Evolutionary conservation across 1,284 basidiomycete species (phyloP).

Genomic region (Schizophyllum commune): DNA sequence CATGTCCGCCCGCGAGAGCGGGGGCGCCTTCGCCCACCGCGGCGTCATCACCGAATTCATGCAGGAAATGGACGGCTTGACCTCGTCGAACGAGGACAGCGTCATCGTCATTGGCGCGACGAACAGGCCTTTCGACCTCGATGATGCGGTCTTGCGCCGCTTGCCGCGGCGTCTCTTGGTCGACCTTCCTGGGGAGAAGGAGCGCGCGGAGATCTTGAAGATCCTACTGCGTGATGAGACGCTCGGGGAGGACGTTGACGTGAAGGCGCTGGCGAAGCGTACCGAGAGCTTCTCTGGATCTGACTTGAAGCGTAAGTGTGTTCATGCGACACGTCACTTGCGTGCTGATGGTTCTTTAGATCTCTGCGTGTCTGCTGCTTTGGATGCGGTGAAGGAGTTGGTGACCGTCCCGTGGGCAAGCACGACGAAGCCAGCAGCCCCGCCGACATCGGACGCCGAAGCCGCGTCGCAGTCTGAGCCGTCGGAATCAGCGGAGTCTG

Average conservation of each 20-base stretch:
- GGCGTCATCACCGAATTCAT: conserved; percentile 91
- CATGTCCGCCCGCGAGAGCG: conserved; percentile 72
- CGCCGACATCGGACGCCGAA: neutral
- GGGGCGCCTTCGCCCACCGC: conserved; percentile 77
- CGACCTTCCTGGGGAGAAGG: conserved; percentile 77
- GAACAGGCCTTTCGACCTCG: conserved; percentile 81
- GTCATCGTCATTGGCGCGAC: conserved; percentile 95
- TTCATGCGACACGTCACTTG: conserved; percentile 3
- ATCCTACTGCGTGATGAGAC: conserved; percentile 77
- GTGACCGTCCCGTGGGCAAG: conserved; percentile 69
- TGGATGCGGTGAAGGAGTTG: conserved; percentile 82
- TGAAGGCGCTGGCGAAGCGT: conserved; percentile 56
- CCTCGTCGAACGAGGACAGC: conserved; percentile 69
- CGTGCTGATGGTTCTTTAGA: conserved; percentile 37
- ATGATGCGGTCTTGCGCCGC: conserved; percentile 79
- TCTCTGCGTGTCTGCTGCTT: conserved; percentile 81
- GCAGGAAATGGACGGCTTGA: conserved; percentile 98
- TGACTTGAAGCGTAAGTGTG: conserved; percentile 80
- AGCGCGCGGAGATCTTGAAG: conserved; percentile 78
- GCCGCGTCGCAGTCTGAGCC: neutral
- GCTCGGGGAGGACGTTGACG: conserved; percentile 62
- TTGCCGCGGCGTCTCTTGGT: conserved; percentile 78
- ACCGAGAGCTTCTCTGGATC: conserved; percentile 88
- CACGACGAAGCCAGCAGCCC: conserved; percentile 1
- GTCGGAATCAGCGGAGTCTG: neutral